These are phyloP conservation scores for Mortierella claussenii DNA, from an alignment of 192 early-diverging fungal genomes.

Conservation along the genomic window DNA sequence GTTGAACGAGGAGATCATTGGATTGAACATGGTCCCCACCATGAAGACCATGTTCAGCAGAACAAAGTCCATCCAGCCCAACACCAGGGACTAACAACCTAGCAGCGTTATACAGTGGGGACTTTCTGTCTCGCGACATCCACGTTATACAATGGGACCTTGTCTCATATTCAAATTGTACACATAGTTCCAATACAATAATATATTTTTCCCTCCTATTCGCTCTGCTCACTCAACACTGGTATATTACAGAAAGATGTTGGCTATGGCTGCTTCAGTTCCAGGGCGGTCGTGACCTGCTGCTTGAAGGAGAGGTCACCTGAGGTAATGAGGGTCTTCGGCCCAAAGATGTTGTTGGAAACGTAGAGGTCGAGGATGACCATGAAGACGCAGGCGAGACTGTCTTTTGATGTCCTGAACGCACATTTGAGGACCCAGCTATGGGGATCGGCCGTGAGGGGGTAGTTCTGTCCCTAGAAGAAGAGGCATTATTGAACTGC, in stretches of 20 bases:
- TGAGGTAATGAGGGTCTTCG: conserved; percentile 17
- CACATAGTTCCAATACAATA: too few species aligned
- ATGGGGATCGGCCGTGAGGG: conserved; percentile 11
- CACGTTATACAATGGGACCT: too few species aligned
- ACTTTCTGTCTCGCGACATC: too few species aligned
- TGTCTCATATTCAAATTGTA: too few species aligned
- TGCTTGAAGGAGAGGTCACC: background rate
- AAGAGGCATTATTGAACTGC: background rate
- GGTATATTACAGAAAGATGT: too few species aligned
- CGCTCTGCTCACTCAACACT: too few species aligned
- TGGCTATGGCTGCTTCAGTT: too few species aligned
- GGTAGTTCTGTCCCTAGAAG: background rate
- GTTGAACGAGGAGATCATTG: conserved; percentile 81
- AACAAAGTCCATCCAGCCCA: conserved; percentile 34
- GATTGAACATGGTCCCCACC: conserved; percentile 70
- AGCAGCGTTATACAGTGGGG: too few species aligned
- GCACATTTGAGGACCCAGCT: background rate
- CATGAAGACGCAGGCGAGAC: conserved; percentile 22
- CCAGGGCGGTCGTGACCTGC: conserved; percentile 7
- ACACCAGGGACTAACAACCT: conserved; percentile 1
- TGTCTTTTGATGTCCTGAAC: conserved; percentile 15
- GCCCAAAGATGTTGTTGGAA: background rate
- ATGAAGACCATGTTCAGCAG: conserved; percentile 53
- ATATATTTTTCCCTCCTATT: too few species aligned
- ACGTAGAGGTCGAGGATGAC: background rate